Conservation (phyloP, 805 yeast species). For the Metschnikowia dekortorum region DNA sequence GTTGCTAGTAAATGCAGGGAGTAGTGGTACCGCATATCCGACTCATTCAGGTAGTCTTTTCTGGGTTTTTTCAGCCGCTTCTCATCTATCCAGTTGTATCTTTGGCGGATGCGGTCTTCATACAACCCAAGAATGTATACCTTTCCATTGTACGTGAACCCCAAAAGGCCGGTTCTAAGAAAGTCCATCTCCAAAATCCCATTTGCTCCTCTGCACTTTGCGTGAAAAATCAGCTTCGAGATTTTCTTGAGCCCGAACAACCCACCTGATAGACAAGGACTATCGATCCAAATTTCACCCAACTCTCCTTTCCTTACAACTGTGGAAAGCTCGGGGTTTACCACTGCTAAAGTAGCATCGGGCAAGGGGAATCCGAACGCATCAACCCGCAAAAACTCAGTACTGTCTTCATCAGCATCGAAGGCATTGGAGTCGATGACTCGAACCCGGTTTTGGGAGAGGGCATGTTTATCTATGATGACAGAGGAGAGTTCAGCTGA, state of each 20-base stretch:
- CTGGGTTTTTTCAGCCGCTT: slow-evolving; percentile 28
- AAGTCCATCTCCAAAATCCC: slow-evolving; percentile 74
- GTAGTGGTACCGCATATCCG: slow-evolving; percentile 63
- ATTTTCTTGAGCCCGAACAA: slow-evolving; percentile 69
- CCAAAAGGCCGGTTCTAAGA: slow-evolving; percentile 84
- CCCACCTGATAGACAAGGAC: slow-evolving; percentile 86
- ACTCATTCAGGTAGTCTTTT: slow-evolving; percentile 31
- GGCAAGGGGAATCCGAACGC: slow-evolving; percentile 94
- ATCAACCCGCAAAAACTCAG: slow-evolving; percentile 61
- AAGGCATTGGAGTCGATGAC: slow-evolving; percentile 57
- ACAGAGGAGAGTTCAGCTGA: slow-evolving; percentile 51
- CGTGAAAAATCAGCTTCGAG: slow-evolving; percentile 74
- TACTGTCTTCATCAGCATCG: slow-evolving; percentile 36
- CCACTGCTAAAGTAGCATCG: slow-evolving; percentile 89
- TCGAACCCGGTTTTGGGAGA: slow-evolving; percentile 67
- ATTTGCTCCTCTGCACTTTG: slow-evolving; percentile 67
- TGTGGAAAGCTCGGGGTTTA: slow-evolving; percentile 84
- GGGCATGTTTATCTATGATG: slow-evolving; percentile 65
- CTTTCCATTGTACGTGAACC: slow-evolving; percentile 83
- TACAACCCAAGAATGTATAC: slow-evolving; percentile 84
- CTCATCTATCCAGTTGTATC: slow-evolving; percentile 62
- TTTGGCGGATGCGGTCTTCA: slow-evolving; percentile 85
- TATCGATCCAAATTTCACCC: slow-evolving; percentile 98
- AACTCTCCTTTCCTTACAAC: slow-evolving; percentile 73
- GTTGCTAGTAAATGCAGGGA: slow-evolving; percentile 84